A percentile compares a stretch with the other conserved stretches of the same genome.
Conservation (phyloP, 352 stramenopile genomes). For the Phytopythium sindhum region DNA sequence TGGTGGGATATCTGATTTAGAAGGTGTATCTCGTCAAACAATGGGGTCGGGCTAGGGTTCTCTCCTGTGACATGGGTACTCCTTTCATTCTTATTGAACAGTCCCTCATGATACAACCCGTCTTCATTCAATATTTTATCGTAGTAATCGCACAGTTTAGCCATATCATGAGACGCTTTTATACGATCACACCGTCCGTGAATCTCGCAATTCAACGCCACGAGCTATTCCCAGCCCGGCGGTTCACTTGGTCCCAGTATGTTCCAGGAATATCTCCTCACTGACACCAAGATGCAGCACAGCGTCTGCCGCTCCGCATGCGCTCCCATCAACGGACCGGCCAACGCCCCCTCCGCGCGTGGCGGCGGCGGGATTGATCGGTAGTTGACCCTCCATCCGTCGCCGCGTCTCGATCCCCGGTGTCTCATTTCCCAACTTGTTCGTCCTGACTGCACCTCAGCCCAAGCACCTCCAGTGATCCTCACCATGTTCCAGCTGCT, state of each 20-base stretch:
- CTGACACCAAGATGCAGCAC: too few relatives aligned
- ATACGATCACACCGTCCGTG: too few relatives aligned
- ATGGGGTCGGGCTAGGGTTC: neutral
- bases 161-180: neutral
- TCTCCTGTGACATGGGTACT: neutral
- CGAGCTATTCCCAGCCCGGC: neutral
- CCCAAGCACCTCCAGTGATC: neutral
- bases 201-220: too few relatives aligned
- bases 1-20: neutral
- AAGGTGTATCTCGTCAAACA: neutral
- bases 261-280: neutral
- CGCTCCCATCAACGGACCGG: too few relatives aligned
- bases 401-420: too few relatives aligned
- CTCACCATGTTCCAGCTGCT: conserved; percentile 1
- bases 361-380: too few relatives aligned
- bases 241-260: neutral
- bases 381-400: too few relatives aligned
- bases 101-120: neutral
- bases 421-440: neutral
- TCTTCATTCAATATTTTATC: too few relatives aligned
- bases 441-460: neutral
- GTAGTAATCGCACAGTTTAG: too few relatives aligned
- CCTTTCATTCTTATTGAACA: neutral
- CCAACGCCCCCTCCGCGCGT: too few relatives aligned
- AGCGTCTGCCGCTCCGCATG: too few relatives aligned